Base-by-base conservation (phyloP, 352 stramenopile species). In the Proteromonas lacertae region DNA sequence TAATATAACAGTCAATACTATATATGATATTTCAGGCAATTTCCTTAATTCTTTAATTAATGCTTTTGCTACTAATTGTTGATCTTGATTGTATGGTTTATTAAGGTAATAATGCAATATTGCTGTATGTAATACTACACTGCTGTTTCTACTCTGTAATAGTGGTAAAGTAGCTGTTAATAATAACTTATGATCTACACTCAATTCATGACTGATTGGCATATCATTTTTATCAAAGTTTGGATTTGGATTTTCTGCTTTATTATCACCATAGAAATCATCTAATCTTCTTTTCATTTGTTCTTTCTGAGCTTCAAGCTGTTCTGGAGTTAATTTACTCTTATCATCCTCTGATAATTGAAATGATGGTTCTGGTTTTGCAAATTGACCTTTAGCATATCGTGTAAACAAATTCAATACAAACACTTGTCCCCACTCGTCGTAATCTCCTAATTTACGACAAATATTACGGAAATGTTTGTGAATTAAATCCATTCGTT, bases 101-200 rank as follows among this genome's bases (percentile, higher is more conserved):
- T n/a, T n/a, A n/a, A n/a, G n/a, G n/a, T 93, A 92, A 50, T 90
- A 94, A 50, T 93, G 77, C 18, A 94, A 51, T 10, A 71, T 81
- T 26, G 78, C 84, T 4, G 92, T 79, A 0, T 66, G 64, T n/a
- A 95, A 58, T 19, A 96, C 84, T 9, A 95, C 82, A 8, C 70
- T 78, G 20, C 71, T 77, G 53, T 95, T 96, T 21, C 82, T 59
- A 38, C 66, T 90, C 50, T 92, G 92, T 1, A 96, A 61, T 35
- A 96, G 47, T 24, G 81, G 81, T 32, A 95, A 68, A 13, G 75
- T 77, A 14, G 74, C 89, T 29, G 67, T 64, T n/a, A 96, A 55
- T 16, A 93, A 44, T 25, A 92, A 45, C 12, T 68, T 64, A 52
- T 96, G 84, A 56, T 96, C 84, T 46, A 81, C 60, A 41, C 91